phyloP scores from a whole-genome alignment of 2,329 filamentous ascomycete species.

The Knufia petricola region DNA sequence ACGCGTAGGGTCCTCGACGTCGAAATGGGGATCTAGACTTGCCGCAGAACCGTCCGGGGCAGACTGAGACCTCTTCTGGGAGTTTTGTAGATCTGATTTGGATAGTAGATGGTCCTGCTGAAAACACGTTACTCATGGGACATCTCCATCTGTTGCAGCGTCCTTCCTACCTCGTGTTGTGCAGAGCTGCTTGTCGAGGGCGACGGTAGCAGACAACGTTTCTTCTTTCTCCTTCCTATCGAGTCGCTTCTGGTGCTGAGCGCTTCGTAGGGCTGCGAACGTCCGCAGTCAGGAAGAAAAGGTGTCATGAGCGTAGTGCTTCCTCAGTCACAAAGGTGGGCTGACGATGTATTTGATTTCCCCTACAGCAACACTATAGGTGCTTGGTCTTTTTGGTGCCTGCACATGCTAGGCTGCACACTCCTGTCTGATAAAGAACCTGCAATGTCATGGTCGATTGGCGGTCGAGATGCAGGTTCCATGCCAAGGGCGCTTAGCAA shows the following conservation, averaged over 20 bases:
- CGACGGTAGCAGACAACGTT: constrained; percentile 2
- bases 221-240: constrained; percentile 1
- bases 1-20: constrained; percentile 1
- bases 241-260: constrained; percentile 2
- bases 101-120: not conserved
- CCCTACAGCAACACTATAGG: too few species aligned
- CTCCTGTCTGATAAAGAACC: too few species aligned
- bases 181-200: constrained; percentile 7
- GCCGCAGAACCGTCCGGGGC: not conserved
- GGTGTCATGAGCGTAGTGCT: not conserved
- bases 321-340: not conserved
- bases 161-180: constrained; percentile 5
- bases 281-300: not conserved
- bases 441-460: too few species aligned
- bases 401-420: too few species aligned
- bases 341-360: too few species aligned
- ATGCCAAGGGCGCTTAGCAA: too few species aligned
- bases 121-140: not conserved
- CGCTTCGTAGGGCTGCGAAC: not conserved
- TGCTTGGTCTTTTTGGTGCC: too few species aligned
- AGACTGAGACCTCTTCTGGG: not conserved
- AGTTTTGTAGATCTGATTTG: constrained; percentile 8
- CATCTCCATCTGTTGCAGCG: not conserved
- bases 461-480: too few species aligned
- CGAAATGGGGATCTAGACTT: not conserved